A percentile compares a stretch with the other conserved stretches of the same genome.
phyloP scores from a whole-genome alignment of 257 asterid genomes.

The Gentiana straminea region DNA sequence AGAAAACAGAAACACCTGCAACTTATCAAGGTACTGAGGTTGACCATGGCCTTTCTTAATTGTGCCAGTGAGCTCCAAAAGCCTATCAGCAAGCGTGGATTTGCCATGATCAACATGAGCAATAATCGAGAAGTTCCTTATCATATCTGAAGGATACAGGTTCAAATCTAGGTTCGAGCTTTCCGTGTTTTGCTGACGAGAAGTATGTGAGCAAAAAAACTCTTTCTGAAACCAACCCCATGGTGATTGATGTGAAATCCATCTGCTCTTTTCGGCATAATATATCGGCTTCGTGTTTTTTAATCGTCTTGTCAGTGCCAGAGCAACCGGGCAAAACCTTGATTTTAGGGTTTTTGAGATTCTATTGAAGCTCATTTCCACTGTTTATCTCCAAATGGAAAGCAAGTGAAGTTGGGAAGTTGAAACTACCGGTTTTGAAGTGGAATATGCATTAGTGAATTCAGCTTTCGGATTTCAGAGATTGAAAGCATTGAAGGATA shows the following conservation, averaged over 20 bases:
- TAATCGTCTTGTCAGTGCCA: background rate
- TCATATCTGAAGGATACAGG: slow-evolving; percentile 56
- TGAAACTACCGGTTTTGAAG: slow-evolving; percentile 17
- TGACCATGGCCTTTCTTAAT: slow-evolving; percentile 93
- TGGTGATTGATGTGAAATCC: slow-evolving; percentile 1
- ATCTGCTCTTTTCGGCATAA: background rate
- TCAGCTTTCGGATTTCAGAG: background rate
- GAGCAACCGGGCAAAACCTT: slow-evolving; percentile 16
- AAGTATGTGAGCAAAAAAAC: slow-evolving; percentile 50
- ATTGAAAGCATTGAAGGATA: background rate
- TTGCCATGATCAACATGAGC: slow-evolving; percentile 98
- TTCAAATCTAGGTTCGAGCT: slow-evolving; percentile 53
- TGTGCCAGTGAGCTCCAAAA: slow-evolving; percentile 93
- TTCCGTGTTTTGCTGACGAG: slow-evolving; percentile 42
- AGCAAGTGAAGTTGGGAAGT: slow-evolving; percentile 5
- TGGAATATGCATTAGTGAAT: background rate
- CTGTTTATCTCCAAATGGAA: background rate
- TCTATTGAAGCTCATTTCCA: slow-evolving; percentile 39
- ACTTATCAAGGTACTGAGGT: slow-evolving; percentile 92
- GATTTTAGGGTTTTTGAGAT: slow-evolving; percentile 31
- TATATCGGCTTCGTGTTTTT: background rate
- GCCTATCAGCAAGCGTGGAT: slow-evolving; percentile 97
- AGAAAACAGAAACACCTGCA: slow-evolving; percentile 47
- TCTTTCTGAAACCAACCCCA: slow-evolving; percentile 44
- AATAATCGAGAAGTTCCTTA: slow-evolving; percentile 93